Base-by-base conservation (phyloP, 805 yeast species). In the Wickerhamiella domercqiae region DNA sequence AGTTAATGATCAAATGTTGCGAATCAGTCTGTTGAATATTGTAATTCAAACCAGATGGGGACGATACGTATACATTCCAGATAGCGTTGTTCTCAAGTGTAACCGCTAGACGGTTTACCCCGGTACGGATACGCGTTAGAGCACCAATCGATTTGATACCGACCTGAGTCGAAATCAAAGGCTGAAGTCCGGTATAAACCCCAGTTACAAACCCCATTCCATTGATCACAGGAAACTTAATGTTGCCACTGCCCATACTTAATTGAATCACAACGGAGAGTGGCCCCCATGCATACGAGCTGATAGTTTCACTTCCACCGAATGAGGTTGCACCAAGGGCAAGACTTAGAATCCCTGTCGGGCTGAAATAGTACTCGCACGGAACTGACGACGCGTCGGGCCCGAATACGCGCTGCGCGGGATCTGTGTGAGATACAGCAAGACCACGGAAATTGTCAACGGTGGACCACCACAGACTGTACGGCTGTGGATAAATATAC, bases 141-240 rank as follows among this genome's bases (percentile, higher is more conserved):
- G 55, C 39, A 7, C 55, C 50, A 24, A 72, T 52, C 3, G 63
- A 40, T 17, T 48, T 38, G 46, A 73, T 50, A 4, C 73, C 76
- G 33, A 67, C 60, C 36, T 61, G 62, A 3, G 74, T 60, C 45
- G 59, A 58, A 15, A 73, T 46, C 25, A 52, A 43, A 13, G 75
- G 68, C 21, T 63, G 58, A 41, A 72, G 55, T 3, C 73, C 73
- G 45, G 66, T 54, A 43, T 67, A 68, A 15, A 69, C 56, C 15
- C 76, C 81, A 15, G 94, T 77, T 9, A 80, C 71, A 44, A 80
- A 73, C 5, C 94, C 94, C 67, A 67, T 67, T 38, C 96, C 96
- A 55, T 78, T 86, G 4, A 77, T 79, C 38, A 79, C 50, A 3
- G 87, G 86, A 34, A 70, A 49, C 35, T 58, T 57, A n/a, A 67